Percentiles rank a stretch among this genome's conserved stretches.
Conservation (phyloP, 176 grass and related monocot genomes). For the Puccinellia tenuiflora region DNA sequence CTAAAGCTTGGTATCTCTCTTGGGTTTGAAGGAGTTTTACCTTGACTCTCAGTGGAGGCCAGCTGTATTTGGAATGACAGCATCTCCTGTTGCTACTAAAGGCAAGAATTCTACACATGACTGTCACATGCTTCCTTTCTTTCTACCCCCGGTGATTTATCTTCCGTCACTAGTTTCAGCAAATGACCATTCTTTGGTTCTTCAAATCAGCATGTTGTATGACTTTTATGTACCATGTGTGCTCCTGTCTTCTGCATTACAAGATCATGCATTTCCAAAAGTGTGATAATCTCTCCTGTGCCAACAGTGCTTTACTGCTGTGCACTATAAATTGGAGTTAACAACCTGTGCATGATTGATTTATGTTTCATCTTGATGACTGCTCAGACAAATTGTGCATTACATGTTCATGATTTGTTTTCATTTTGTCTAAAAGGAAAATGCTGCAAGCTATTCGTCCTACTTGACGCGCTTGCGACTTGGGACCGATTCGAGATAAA, state of each 20-base stretch:
- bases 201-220: background rate
- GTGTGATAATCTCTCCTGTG: background rate
- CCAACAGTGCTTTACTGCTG: background rate
- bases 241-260: background rate
- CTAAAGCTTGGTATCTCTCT: background rate
- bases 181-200: background rate
- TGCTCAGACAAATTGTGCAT: background rate
- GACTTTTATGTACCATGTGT: background rate
- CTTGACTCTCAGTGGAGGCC: slow-evolving; percentile 38
- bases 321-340: background rate
- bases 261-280: background rate
- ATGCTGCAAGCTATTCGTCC: background rate
- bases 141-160: background rate
- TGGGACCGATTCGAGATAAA: background rate
- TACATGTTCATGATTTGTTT: background rate
- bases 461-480: background rate
- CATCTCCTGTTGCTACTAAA: slow-evolving; percentile 46
- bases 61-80: slow-evolving; percentile 61
- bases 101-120: slow-evolving; percentile 22
- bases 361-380: background rate
- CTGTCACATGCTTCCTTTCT: background rate
- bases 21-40: slow-evolving; percentile 55
- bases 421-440: background rate
- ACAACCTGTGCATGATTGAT: background rate
- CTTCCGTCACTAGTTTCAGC: background rate